Percentiles rank a stretch among this genome's conserved stretches.
These are phyloP conservation scores for Colletotrichum salicis DNA, from an alignment of 2,329 filamentous ascomycete species.

Conservation along the genomic window DNA sequence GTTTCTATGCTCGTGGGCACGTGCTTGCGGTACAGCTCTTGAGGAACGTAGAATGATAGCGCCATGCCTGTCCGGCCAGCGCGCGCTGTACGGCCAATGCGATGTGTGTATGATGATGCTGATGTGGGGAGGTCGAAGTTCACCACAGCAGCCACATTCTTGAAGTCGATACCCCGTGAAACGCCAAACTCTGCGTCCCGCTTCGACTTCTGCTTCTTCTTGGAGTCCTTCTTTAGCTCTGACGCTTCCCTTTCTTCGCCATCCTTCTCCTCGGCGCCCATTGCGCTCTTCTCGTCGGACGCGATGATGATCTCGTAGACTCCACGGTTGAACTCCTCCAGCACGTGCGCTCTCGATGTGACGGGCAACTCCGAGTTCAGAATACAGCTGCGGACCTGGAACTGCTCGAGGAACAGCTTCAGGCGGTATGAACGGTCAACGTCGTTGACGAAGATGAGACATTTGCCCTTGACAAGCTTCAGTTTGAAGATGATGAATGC, in stretches of 20 bases:
- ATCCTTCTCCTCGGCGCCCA: conserved; percentile 70
- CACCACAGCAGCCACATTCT: conserved; percentile 91
- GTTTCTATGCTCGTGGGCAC: conserved; percentile 82
- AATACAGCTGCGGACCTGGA: conserved; percentile 92
- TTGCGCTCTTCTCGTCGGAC: conserved; percentile 87
- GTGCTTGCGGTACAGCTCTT: conserved; percentile 86
- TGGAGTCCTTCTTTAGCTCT: conserved; percentile 50
- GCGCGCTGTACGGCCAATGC: conserved; percentile 91
- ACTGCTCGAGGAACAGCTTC: conserved; percentile 96
- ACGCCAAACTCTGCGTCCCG: conserved; percentile 90
- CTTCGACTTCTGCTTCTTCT: conserved; percentile 72
- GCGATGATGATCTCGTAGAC: conserved; percentile 99
- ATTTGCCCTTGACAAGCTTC: conserved; percentile 92
- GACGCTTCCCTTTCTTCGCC: conserved; percentile 50
- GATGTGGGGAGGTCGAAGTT: conserved; percentile 95
- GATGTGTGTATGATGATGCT: conserved; percentile 94
- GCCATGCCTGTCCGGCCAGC: conserved; percentile 94
- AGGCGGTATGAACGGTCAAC: conserved; percentile 90
- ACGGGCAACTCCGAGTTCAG: conserved; percentile 94
- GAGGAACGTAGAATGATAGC: conserved; percentile 91
- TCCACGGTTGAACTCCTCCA: conserved; percentile 96
- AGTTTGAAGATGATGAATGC: conserved; percentile 96
- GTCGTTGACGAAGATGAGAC: conserved; percentile 77
- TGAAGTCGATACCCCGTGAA: conserved; percentile 86
- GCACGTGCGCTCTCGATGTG: conserved; percentile 91